A percentile compares a stretch with the other conserved stretches of the same genome.
Conservation (phyloP, 148 eudicot species). For the Rhododendron henanense region DNA sequence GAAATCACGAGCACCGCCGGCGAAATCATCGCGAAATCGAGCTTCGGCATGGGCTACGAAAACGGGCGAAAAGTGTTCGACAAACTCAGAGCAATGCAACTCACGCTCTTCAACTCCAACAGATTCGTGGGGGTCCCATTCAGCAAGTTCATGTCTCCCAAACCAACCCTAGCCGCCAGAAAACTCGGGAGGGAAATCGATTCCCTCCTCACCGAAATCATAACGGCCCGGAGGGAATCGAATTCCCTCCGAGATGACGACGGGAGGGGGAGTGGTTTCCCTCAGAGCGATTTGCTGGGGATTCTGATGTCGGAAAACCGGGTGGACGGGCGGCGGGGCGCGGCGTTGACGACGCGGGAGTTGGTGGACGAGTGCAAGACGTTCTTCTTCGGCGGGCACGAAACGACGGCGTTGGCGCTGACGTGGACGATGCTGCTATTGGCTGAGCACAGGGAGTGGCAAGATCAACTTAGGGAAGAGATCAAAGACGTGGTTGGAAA, state of each 20-base stretch:
- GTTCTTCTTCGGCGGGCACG: conserved; percentile 85
- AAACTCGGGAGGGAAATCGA: conserved; percentile 72
- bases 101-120: conserved; percentile 56
- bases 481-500: conserved; percentile 63
- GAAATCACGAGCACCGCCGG: conserved; percentile 74
- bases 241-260: neutral
- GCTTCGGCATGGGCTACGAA: conserved; percentile 63
- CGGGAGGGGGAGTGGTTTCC: neutral
- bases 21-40: conserved; percentile 73
- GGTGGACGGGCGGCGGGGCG: conserved; percentile 23
- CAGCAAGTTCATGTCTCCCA: conserved; percentile 42
- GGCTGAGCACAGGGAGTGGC: conserved; percentile 73
- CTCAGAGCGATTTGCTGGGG: conserved; percentile 66
- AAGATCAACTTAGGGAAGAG: conserved; percentile 65
- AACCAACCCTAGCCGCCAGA: conserved; percentile 49
- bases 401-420: conserved; percentile 73
- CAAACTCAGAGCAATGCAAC: conserved; percentile 64
- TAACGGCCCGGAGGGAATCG: conserved; percentile 37
- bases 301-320: conserved; percentile 43
- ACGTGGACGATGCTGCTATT: conserved; percentile 75
- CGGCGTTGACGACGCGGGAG: conserved; percentile 51
- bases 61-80: conserved; percentile 44
- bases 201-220: conserved; percentile 47
- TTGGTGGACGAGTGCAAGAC: conserved; percentile 91
- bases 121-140: conserved; percentile 85